Evolutionary conservation across 495 filamentous ascomycete species (phyloP).

Genomic region (Hapsidospora chrysogenum): DNA sequence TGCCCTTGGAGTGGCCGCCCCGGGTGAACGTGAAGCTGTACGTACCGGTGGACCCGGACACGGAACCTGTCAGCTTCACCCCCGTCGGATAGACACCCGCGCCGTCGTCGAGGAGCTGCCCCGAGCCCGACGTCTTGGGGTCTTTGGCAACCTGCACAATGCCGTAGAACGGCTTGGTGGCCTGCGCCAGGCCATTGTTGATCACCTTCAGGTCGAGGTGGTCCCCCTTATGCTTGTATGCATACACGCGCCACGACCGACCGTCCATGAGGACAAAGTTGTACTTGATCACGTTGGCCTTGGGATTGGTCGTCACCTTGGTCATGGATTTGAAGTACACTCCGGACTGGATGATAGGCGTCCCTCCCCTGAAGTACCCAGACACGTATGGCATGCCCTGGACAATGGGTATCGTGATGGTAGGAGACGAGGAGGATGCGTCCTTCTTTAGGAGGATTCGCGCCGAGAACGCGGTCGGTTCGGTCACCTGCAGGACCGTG

Average conservation of each 20-base stretch:
- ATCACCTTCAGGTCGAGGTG: conserved; percentile 26
- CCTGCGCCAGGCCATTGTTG: conserved; percentile 25
- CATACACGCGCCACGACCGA: conserved; percentile 68
- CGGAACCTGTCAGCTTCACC: conserved; percentile 44
- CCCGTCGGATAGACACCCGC: conserved; percentile 56
- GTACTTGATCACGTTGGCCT: conserved; percentile 59
- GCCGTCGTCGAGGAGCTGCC: conserved; percentile 54
- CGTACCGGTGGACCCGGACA: conserved; percentile 39
- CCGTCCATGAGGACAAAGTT: conserved; percentile 53
- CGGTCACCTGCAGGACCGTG: conserved; percentile 45
- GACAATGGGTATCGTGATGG: conserved; percentile 63
- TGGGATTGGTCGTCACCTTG: conserved; percentile 37
- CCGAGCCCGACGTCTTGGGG: conserved; percentile 28
- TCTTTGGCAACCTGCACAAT: conserved; percentile 70
- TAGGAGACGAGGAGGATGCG: conserved; percentile 29
- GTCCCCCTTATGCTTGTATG: conserved; percentile 32
- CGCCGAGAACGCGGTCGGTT: conserved; percentile 50
- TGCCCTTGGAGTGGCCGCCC: conserved; percentile 35
- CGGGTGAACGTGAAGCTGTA: conserved; percentile 61
- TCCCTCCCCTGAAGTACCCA: conserved; percentile 51
- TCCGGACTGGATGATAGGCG: conserved; percentile 56
- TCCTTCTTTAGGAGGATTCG: conserved; percentile 47
- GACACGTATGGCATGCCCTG: conserved; percentile 88
- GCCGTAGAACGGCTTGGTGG: conserved; percentile 37
- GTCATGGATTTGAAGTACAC: conserved; percentile 56